Conservation (phyloP, 2,329 filamentous ascomycete genomes). For the Penicillium sp. region DNA sequence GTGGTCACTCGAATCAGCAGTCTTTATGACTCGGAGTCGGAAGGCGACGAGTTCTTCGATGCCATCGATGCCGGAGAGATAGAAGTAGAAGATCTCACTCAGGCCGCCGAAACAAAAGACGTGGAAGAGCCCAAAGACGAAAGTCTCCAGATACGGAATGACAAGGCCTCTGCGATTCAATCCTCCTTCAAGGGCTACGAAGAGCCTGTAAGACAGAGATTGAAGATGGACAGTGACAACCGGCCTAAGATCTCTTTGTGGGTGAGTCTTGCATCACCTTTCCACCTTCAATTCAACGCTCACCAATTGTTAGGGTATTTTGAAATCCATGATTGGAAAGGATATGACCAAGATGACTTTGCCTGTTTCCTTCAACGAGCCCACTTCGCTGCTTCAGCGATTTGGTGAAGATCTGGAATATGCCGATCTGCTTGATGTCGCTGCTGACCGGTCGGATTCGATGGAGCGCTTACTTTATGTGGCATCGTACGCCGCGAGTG, state of each 20-base stretch:
- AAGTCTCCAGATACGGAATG: slow-evolving; percentile 41
- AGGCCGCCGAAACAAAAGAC: slow-evolving; percentile 39
- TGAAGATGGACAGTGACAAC: slow-evolving; percentile 88
- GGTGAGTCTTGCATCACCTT: no score
- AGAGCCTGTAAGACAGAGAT: slow-evolving; percentile 68
- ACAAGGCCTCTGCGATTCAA: slow-evolving; percentile 59
- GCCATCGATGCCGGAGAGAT: slow-evolving; percentile 91
- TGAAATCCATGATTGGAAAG: slow-evolving; percentile 99
- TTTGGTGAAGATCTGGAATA: slow-evolving; percentile 99
- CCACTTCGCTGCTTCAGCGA: slow-evolving; percentile 88
- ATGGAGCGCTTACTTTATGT: slow-evolving; percentile 92
- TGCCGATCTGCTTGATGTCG: slow-evolving; percentile 80
- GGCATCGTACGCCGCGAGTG: slow-evolving; percentile 88
- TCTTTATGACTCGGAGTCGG: slow-evolving; percentile 67
- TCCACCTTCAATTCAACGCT: no score
- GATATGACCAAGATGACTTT: slow-evolving; percentile 99
- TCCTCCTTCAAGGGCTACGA: slow-evolving; percentile 86
- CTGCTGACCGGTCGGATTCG: slow-evolving; percentile 76
- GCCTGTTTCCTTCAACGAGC: slow-evolving; percentile 97
- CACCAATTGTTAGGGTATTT: slow-evolving; percentile 60
- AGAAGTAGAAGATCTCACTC: slow-evolving; percentile 58
- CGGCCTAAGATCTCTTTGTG: slow-evolving; percentile 91
- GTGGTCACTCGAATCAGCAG: slow-evolving; percentile 65
- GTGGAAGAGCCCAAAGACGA: slow-evolving; percentile 43
- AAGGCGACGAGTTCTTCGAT: slow-evolving; percentile 94